Base-by-base conservation (phyloP, 306 rosid species). In the Glycine latifolia region DNA sequence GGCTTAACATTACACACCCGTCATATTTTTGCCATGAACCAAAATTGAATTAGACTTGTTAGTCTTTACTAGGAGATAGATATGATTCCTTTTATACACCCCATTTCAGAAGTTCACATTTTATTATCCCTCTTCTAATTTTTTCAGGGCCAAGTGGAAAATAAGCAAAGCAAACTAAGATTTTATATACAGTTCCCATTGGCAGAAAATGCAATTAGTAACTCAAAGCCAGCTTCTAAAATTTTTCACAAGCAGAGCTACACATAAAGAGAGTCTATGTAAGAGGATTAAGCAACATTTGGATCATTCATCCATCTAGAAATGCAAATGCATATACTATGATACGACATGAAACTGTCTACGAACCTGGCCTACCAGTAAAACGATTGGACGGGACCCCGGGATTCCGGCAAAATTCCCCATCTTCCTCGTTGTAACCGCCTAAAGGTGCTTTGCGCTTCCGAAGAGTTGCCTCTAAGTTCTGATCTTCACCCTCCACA, bases 281-380 rank as follows among this genome's bases (percentile, higher is more conserved):
- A 78, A 74, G 52, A 74, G 82, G 89, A 91, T 85, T 86, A 84
- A 78, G 84, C 82, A 89, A 71, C 87, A 85, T 80, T 54, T 60
- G 72, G 81, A 80, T 77, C 85, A 86, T 26, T 26, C 31, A 26
- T 26, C 31, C 2, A 26, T 70, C 91, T 86, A 26, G 80, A 75
- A 79, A 78, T 85, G 80, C 86, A 78, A 78, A 26, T 26, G 31
- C 31, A 26, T 26, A 88, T 26, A 83, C 87, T 86, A 85, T 82
- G 74, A 86, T 86, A 87, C 91, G 82, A 77, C 83, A 83, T 70
- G 31, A 83, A 88, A 81, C 83, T 76, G 83, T 81, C 92, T 90
- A 96, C 91, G 86, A 93, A 94, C 96, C 93, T 88, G 91, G 88
- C 87, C 92, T 85, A 79, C 89, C 87, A 67, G 81, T 76, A 81